phyloP scores from a whole-genome alignment of 192 early-diverging fungal genomes.

The Bifiguratus adelaidae region DNA sequence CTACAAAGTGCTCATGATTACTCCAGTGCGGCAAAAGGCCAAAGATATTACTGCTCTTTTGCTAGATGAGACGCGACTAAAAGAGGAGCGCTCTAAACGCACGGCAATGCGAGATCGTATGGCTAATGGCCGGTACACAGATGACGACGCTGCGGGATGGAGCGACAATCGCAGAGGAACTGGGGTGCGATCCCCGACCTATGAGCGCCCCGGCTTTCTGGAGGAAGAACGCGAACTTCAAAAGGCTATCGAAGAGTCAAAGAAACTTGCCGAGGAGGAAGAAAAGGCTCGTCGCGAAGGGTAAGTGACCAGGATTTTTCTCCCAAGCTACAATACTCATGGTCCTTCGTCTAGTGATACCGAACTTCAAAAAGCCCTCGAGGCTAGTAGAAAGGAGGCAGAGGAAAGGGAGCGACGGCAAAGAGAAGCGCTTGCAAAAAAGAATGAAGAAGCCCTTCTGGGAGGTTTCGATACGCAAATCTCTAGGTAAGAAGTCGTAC shows the following conservation, averaged over 20 bases:
- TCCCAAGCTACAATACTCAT: not conserved
- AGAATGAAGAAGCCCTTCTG: conserved; percentile 10
- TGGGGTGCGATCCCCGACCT: conserved; percentile 7
- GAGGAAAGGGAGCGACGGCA: conserved; percentile 15
- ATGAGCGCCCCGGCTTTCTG: conserved; percentile 27
- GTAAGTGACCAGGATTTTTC: conserved; percentile 8
- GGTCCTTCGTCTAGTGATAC: conserved; percentile 1
- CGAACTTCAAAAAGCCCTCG: conserved; percentile 15
- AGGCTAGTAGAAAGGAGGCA: conserved; percentile 18
- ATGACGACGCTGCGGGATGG: conserved; percentile 19
- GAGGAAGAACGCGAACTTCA: conserved; percentile 79
- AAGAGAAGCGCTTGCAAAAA: conserved; percentile 3
- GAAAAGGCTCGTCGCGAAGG: conserved; percentile 12
- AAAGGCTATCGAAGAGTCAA: conserved; percentile 77
- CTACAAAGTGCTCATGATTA: not conserved
- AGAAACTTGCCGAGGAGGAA: conserved; percentile 40
- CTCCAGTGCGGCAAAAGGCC: conserved; percentile 80
- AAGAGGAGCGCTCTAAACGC: conserved; percentile 61
- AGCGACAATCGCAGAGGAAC: conserved; percentile 4
- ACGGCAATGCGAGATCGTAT: conserved; percentile 54
- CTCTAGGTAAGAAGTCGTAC: not conserved
- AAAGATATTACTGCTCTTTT: conserved; percentile 82
- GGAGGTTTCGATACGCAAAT: not conserved
- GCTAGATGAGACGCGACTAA: conserved; percentile 65
- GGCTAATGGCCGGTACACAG: conserved; percentile 25